Evolutionary conservation across 2,329 filamentous ascomycete genomes (phyloP).

Genomic region (Calonectria pteridis): DNA sequence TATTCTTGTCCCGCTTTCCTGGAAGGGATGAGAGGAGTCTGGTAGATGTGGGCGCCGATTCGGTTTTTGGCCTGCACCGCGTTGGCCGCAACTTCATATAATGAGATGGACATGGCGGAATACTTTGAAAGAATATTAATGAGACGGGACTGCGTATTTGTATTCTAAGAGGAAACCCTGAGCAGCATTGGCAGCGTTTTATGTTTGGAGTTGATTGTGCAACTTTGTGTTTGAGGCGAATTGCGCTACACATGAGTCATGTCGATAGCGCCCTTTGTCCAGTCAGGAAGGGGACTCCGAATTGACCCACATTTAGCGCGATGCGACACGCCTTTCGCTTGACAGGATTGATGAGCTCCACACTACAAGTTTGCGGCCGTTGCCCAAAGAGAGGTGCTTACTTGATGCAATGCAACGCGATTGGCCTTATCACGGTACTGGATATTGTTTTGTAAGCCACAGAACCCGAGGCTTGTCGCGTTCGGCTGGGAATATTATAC

Average conservation of each 20-base stretch:
- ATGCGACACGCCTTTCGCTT: background rate
- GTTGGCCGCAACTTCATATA: background rate
- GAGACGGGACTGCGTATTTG: too few species aligned
- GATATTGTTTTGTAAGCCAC: background rate
- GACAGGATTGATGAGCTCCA: background rate
- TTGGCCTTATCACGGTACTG: background rate
- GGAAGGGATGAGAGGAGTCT: background rate
- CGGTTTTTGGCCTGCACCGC: background rate
- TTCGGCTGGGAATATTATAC: too few species aligned
- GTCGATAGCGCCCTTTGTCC: background rate
- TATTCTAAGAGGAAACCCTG: background rate
- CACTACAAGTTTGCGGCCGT: background rate
- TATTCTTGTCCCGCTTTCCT: background rate
- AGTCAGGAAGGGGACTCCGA: background rate
- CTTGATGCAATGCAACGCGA: background rate
- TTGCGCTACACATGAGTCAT: background rate
- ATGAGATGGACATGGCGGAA: background rate
- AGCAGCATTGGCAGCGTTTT: too few species aligned
- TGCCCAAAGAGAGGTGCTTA: too few species aligned
- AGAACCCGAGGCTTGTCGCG: too few species aligned
- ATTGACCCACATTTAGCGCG: background rate
- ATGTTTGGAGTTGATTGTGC: background rate
- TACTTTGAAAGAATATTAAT: too few species aligned
- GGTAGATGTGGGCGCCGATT: background rate
- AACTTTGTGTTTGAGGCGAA: background rate